Evolutionary conservation across 257 asterid species (phyloP), one percentile per base, ranked within the genome.

Genomic region (Nicotiana benthamiana): DNA sequence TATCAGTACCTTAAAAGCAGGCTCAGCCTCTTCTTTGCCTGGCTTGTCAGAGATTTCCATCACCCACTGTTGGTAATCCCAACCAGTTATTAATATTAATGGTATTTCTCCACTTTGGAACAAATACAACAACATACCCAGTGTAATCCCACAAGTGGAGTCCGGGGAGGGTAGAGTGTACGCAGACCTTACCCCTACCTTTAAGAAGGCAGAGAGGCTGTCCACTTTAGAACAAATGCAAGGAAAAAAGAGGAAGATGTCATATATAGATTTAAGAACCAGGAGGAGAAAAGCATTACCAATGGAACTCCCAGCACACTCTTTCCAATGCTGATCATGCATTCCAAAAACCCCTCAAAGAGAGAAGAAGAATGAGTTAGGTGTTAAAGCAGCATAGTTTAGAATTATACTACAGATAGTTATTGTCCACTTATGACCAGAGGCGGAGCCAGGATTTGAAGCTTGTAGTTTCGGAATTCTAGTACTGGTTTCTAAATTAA

Each of bases 31-130:
- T 43, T 84, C 84, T 75, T 80, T 80, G 70, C 92, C 92, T 3
- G 94, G 92, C 81, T 80, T 85, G 83, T 90, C 94, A 76, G 94
- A 90, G 17, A 90, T 82, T 85, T 90, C 94, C 76, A 90, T 85
- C 79, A 84, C 94, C 94, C 94, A 89, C 94, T 90, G 85, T 48
- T 24, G 57, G 30, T 48, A 24, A 72, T 46, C 20, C 60, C 27
- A 72, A 16, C 81, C 63, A 65, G 59, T 34, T 61, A 85, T 76
- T 48, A 40, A 40, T 48, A 67, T 20, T 3, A 61, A 22, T 26
- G 51, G 26, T 53, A 80, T 63, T 79, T 48, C 48, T 20, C 77
- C 22, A 22, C 75, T 75, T 56, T 53, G 27, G 30, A 63, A 36
- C 9, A 78, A 52, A 26, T n/a, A 3, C 11, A 18, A 76, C 36